Conservation (phyloP, 23 red algal genomes). For the Agarophyton chilense region DNA sequence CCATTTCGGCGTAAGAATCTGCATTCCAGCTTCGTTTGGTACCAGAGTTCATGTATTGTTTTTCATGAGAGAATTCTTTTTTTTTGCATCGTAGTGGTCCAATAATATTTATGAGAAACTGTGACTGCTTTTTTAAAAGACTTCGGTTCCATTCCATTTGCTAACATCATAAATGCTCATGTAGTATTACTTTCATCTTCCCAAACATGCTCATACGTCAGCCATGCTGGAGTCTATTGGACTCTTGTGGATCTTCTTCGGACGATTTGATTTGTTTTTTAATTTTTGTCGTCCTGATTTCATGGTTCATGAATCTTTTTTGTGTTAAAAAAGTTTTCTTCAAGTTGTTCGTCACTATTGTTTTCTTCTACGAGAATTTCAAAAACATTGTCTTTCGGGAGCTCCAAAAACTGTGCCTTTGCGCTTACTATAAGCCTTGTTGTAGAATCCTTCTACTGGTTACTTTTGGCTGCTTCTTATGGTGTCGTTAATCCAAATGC, state of each 20-base stretch:
- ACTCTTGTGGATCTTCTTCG: too few species aligned
- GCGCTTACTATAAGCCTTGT: too few species aligned
- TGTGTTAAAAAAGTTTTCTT: too few species aligned
- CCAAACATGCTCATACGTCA: too few species aligned
- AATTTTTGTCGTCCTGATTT: background rate
- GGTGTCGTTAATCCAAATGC: too few species aligned
- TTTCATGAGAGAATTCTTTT: background rate
- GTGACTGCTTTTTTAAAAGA: too few species aligned
- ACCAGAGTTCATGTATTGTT: too few species aligned
- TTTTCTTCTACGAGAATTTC: too few species aligned
- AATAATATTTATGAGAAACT: background rate
- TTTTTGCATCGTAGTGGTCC: background rate
- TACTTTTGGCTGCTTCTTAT: too few species aligned
- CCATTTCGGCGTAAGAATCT: background rate
- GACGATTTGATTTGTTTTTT: background rate
- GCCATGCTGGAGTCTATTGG: background rate
- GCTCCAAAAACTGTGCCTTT: background rate
- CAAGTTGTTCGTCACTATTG: too few species aligned
- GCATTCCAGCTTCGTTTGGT: background rate
- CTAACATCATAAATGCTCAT: background rate
- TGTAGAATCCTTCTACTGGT: too few species aligned
- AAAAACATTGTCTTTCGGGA: background rate
- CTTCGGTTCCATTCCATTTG: background rate
- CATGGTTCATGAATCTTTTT: too few species aligned
- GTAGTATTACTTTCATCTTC: background rate